These are phyloP conservation scores for Pseudogymnoascus sp. DNA, from an alignment of 2,329 filamentous ascomycete species.

Conservation along the genomic window DNA sequence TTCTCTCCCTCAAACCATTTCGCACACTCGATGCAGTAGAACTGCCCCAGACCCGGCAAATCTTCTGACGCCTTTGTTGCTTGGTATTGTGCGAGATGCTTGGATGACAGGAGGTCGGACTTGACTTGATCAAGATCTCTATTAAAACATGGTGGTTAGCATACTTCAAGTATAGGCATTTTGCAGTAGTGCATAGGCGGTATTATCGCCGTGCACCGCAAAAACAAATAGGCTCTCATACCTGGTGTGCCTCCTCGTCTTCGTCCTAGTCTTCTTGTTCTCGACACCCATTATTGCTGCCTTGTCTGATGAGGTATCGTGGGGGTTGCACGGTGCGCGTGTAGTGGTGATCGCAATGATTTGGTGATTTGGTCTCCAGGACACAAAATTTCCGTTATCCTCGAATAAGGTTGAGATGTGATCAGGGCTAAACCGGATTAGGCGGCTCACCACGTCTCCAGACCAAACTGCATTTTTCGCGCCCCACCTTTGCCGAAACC, in stretches of 20 bases:
- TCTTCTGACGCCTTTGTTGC: conserved; percentile 75
- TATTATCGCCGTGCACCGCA: neutral
- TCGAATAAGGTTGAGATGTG: conserved; percentile 4
- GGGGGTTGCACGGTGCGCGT: neutral
- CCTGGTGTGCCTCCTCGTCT: conserved; percentile 66
- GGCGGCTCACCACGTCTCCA: conserved; percentile 9
- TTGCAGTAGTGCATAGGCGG: neutral
- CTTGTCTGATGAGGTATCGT: neutral
- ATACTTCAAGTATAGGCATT: neutral
- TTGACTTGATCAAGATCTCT: conserved; percentile 93
- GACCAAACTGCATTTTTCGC: conserved; percentile 9
- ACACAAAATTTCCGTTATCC: conserved; percentile 5
- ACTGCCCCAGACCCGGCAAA: conserved; percentile 73
- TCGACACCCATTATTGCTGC: conserved; percentile 53
- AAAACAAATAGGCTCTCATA: conserved; percentile 28
- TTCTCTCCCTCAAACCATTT: conserved; percentile 90
- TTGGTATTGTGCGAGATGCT: conserved; percentile 73
- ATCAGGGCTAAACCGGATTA: neutral
- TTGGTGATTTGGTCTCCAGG: conserved; percentile 3
- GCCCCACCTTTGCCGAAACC: conserved; percentile 2
- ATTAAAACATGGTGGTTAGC: conserved; percentile 16
- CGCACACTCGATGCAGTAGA: conserved; percentile 87
- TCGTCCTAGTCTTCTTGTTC: conserved; percentile 58
- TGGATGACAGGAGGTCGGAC: conserved; percentile 67
- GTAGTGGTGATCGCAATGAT: conserved; percentile 2